phyloP scores from a whole-genome alignment of 2,329 filamentous ascomycete species.

The Pseudogymnoascus destructans region DNA sequence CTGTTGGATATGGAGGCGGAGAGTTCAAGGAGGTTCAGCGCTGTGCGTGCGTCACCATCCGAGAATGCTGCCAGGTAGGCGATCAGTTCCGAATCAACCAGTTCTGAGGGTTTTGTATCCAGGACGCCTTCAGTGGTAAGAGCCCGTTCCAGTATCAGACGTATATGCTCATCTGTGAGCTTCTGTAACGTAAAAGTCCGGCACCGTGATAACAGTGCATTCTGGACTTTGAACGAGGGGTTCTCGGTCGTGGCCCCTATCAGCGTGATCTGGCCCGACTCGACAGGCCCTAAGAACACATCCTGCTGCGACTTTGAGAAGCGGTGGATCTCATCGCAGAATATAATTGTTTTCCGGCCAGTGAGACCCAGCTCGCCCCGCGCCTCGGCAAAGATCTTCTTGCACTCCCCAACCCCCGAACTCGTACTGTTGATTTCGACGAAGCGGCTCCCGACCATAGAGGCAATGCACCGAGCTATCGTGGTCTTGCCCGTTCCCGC shows the following conservation, averaged over 20 bases:
- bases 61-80: conserved; percentile 73
- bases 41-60: conserved; percentile 86
- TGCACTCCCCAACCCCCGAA: conserved; percentile 77
- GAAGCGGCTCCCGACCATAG: conserved; percentile 70
- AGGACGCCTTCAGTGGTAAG: conserved; percentile 46
- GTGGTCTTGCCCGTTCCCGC: conserved; percentile 80
- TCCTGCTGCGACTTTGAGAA: conserved; percentile 91
- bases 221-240: conserved; percentile 84
- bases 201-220: conserved; percentile 76
- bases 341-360: conserved; percentile 85
- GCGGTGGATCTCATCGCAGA: conserved; percentile 70
- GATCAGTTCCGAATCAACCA: conserved; percentile 68
- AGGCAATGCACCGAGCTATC: conserved; percentile 81
- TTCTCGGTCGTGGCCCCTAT: conserved; percentile 97
- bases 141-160: conserved; percentile 63
- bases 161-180: conserved; percentile 58
- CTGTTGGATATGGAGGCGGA: conserved; percentile 63
- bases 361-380: conserved; percentile 67
- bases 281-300: conserved; percentile 84
- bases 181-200: conserved; percentile 78
- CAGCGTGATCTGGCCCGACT: conserved; percentile 77
- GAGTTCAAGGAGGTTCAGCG: conserved; percentile 82
- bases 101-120: conserved; percentile 32
- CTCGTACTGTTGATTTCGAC: conserved; percentile 93
- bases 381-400: conserved; percentile 80